Evolutionary conservation across 192 early-diverging fungal species (phyloP).

Genomic region (Coemansia sp.): DNA sequence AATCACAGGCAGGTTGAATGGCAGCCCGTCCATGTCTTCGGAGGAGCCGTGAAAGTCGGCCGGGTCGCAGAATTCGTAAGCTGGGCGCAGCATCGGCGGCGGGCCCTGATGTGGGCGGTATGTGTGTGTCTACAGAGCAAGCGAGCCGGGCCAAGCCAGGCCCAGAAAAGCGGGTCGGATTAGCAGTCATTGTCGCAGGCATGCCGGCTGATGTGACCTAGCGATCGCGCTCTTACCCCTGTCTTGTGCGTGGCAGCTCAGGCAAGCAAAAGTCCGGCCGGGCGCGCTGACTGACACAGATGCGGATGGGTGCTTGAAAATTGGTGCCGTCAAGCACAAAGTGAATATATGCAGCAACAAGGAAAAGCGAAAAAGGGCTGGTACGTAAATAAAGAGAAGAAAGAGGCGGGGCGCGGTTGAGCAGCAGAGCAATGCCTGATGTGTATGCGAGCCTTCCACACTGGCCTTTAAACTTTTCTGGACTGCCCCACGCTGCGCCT

Average conservation of each 20-base stretch:
- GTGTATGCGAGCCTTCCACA: neutral
- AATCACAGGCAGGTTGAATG: slow-evolving; percentile 38
- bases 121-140: slow-evolving; percentile 6
- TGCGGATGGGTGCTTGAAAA: neutral
- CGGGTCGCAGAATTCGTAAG: slow-evolving; percentile 54
- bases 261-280: slow-evolving; percentile 1
- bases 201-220: neutral
- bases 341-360: slow-evolving; percentile 2
- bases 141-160: too few species aligned
- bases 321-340: neutral
- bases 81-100: slow-evolving; percentile 38
- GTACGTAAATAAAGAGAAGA: neutral
- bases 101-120: neutral
- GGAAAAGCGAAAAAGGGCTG: slow-evolving; percentile 6
- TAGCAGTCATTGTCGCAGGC: slow-evolving; percentile 7
- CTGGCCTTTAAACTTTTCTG: slow-evolving; percentile 28
- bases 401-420: slow-evolving; percentile 9
- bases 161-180: slow-evolving; percentile 9
- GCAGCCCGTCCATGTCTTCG: slow-evolving; percentile 37
- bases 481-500: neutral
- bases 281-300: neutral
- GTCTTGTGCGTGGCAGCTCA: neutral
- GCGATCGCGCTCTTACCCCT: slow-evolving; percentile 13
- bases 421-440: slow-evolving; percentile 4
- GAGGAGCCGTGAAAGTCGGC: slow-evolving; percentile 40